Conservation (phyloP, 2,329 filamentous ascomycete genomes). For the Fusarium drepaniforme region DNA sequence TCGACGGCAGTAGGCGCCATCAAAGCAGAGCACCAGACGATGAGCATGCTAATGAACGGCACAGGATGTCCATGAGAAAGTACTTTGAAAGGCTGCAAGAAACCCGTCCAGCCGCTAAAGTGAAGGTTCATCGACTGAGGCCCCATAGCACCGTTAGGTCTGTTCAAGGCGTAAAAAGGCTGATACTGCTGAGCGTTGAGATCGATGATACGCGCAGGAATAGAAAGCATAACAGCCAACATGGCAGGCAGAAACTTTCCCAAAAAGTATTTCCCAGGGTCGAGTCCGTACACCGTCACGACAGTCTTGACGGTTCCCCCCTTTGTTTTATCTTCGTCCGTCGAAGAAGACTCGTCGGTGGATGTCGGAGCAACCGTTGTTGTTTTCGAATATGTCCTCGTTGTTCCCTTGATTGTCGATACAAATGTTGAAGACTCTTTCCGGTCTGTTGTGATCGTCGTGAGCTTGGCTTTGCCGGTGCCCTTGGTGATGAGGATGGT, state of each 20-base stretch:
- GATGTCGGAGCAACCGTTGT: slow-evolving; percentile 27
- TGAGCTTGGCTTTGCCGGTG: slow-evolving; percentile 19
- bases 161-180: slow-evolving; percentile 60
- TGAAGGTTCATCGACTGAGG: slow-evolving; percentile 57
- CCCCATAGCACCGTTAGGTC: slow-evolving; percentile 52
- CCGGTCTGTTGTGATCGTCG: slow-evolving; percentile 33
- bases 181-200: slow-evolving; percentile 58
- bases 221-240: slow-evolving; percentile 53
- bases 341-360: slow-evolving; percentile 7
- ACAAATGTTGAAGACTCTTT: slow-evolving; percentile 34
- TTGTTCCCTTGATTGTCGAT: slow-evolving; percentile 36
- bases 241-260: slow-evolving; percentile 59
- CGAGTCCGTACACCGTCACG: slow-evolving; percentile 33
- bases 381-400: slow-evolving; percentile 33
- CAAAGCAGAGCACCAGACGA: slow-evolving; percentile 39
- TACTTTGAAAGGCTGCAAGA: slow-evolving; percentile 50
- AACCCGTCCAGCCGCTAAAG: slow-evolving; percentile 52
- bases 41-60: slow-evolving; percentile 42
- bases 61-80: slow-evolving; percentile 47
- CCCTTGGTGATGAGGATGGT: slow-evolving; percentile 31
- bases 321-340: slow-evolving; percentile 3
- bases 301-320: slow-evolving; percentile 21
- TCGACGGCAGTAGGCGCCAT: slow-evolving; percentile 40
- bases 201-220: slow-evolving; percentile 59
- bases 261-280: slow-evolving; percentile 50